These are phyloP conservation scores for Cladophialophora chaetospira DNA, from an alignment of 2,329 filamentous ascomycete genomes.

Conservation along the genomic window DNA sequence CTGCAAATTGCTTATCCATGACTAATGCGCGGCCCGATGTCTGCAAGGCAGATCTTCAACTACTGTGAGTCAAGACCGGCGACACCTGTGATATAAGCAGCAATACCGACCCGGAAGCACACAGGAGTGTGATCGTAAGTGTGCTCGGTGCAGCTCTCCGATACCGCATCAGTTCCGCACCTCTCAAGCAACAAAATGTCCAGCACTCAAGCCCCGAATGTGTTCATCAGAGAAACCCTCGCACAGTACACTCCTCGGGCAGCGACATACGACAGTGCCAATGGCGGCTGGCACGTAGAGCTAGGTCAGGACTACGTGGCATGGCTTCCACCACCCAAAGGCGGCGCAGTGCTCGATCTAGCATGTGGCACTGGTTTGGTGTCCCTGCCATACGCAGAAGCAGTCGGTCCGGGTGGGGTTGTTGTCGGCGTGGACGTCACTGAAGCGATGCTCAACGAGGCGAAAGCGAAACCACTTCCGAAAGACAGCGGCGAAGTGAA, in stretches of 20 bases:
- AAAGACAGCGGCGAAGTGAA: conserved; percentile 2
- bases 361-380: conserved; percentile 51
- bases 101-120: too few species aligned
- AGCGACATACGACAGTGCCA: conserved; percentile 41
- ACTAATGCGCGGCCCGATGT: not conserved
- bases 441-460: conserved; percentile 45
- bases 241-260: conserved; percentile 39
- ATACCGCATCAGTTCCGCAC: too few species aligned
- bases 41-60: not conserved
- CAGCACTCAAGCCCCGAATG: not conserved
- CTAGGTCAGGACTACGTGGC: conserved; percentile 44
- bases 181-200: conserved; percentile 1
- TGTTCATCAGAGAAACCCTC: conserved; percentile 13
- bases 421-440: conserved; percentile 48
- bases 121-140: too few species aligned
- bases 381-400: conserved; percentile 42
- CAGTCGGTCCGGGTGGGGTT: conserved; percentile 41
- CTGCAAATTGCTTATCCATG: not conserved
- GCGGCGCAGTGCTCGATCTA: conserved; percentile 48
- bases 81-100: too few species aligned
- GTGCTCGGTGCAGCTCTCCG: too few species aligned
- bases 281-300: conserved; percentile 40
- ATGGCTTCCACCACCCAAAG: conserved; percentile 34
- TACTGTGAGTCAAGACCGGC: not conserved
- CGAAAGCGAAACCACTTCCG: conserved; percentile 21